Evolutionary conservation across 164 flowering plant genomes (phyloP).

Genomic region (Hamamelis virginiana): DNA sequence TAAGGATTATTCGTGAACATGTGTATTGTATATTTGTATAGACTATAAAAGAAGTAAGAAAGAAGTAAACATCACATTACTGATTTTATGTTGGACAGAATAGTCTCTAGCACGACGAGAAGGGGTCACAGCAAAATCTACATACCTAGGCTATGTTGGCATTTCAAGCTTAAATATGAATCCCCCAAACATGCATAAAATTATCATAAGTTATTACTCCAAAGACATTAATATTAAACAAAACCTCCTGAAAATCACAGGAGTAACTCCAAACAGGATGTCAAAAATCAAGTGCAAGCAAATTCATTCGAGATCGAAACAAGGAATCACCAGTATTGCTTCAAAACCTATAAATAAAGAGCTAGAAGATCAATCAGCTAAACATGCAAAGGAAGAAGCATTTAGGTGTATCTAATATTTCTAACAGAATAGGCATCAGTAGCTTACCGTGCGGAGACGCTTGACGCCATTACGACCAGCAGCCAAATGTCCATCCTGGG

Average conservation of each 20-base stretch:
- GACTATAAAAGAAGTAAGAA: not conserved
- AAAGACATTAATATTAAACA: no score
- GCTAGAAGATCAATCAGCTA: not conserved
- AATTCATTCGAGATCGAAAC: not conserved
- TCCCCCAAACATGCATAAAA: no score
- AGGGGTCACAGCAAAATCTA: not conserved
- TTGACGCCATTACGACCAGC: conserved; percentile 99
- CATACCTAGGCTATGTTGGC: no score
- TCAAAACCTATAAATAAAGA: not conserved
- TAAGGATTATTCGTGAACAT: not conserved
- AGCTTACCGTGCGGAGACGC: conserved; percentile 95
- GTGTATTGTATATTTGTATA: not conserved
- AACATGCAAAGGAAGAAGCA: not conserved
- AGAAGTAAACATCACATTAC: not conserved
- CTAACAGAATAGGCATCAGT: not conserved
- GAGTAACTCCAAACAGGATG: not conserved
- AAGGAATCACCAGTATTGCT: not conserved
- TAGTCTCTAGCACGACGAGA: not conserved
- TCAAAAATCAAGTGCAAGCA: not conserved
- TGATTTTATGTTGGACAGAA: not conserved
- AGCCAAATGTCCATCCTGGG: conserved; percentile 91
- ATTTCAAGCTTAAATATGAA: no score
- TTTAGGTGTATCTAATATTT: not conserved
- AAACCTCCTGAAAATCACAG: not conserved
- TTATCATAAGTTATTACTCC: no score